Evolutionary conservation across 371 early-diverging fungal genomes (phyloP).

Genomic region (Nematocida displodere): DNA sequence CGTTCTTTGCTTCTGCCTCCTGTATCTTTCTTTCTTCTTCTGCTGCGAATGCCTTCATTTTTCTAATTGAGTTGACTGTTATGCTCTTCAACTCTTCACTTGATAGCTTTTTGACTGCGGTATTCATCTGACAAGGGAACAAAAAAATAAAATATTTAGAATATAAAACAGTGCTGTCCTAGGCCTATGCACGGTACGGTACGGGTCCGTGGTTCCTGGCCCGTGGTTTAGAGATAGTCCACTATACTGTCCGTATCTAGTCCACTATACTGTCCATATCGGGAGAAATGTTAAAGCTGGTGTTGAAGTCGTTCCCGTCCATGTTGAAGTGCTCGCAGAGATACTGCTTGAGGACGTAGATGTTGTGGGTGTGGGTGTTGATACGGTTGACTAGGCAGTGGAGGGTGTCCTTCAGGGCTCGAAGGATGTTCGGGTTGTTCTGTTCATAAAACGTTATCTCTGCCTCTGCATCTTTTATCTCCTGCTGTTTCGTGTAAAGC

Average conservation of each 20-base stretch:
- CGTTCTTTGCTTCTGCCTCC: slow-evolving; percentile 49
- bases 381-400: background rate
- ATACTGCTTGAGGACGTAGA: slow-evolving; percentile 77
- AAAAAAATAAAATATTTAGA: no score
- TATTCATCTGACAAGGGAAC: background rate
- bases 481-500: slow-evolving; percentile 8
- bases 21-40: slow-evolving; percentile 51
- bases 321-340: slow-evolving; percentile 73
- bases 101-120: slow-evolving; percentile 1
- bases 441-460: slow-evolving; percentile 14
- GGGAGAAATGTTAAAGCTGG: slow-evolving; percentile 71
- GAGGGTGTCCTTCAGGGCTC: background rate
- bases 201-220: no score
- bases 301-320: slow-evolving; percentile 69
- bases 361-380: slow-evolving; percentile 70
- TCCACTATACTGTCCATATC: slow-evolving; percentile 69
- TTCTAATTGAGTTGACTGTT: slow-evolving; percentile 32
- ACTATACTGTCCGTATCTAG: no score
- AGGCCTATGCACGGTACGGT: background rate
- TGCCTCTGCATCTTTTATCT: background rate
- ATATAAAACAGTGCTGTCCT: no score
- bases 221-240: no score
- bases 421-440: slow-evolving; percentile 33
- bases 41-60: slow-evolving; percentile 44
- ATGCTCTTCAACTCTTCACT: slow-evolving; percentile 20